These are phyloP conservation scores for Gynostemma pentaphyllum DNA, from an alignment of 306 rosid species.

Conservation along the genomic window DNA sequence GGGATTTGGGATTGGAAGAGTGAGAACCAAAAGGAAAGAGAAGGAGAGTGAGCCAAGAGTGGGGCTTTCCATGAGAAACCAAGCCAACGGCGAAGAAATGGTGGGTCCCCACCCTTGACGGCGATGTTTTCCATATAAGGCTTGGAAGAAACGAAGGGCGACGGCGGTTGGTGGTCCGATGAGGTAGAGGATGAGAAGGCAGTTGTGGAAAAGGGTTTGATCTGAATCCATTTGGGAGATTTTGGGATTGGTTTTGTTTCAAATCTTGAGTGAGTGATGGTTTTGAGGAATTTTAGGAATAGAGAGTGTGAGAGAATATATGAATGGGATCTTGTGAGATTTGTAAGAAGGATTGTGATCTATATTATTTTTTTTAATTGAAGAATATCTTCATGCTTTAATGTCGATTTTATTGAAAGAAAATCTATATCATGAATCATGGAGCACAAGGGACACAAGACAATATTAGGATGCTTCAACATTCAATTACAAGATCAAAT, in stretches of 20 bases:
- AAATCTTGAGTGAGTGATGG: background rate
- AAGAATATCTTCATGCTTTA: too few relatives aligned
- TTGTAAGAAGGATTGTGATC: too few relatives aligned
- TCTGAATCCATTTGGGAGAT: constrained; percentile 27
- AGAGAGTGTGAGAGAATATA: too few relatives aligned
- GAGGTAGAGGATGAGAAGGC: constrained; percentile 34
- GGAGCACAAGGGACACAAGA: too few relatives aligned
- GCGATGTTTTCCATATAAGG: constrained; percentile 75
- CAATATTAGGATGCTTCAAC: too few relatives aligned
- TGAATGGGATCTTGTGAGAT: too few relatives aligned
- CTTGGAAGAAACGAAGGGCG: constrained; percentile 52
- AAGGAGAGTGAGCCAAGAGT: constrained; percentile 62
- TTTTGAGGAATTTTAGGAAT: background rate
- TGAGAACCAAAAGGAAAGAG: constrained; percentile 50
- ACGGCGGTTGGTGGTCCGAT: constrained; percentile 52
- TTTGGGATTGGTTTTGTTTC: too few relatives aligned
- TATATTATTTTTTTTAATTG: too few relatives aligned
- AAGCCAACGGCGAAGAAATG: constrained; percentile 53
- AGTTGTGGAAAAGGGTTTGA: constrained; percentile 21
- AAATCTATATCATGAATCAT: too few relatives aligned
- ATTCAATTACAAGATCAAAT: too few relatives aligned
- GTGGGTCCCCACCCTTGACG: constrained; percentile 76
- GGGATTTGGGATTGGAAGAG: constrained; percentile 39
- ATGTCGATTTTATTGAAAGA: too few relatives aligned
- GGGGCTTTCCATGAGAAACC: constrained; percentile 88